Base-by-base conservation (phyloP, 495 filamentous ascomycete species). In the Trichoderma reesei region DNA sequence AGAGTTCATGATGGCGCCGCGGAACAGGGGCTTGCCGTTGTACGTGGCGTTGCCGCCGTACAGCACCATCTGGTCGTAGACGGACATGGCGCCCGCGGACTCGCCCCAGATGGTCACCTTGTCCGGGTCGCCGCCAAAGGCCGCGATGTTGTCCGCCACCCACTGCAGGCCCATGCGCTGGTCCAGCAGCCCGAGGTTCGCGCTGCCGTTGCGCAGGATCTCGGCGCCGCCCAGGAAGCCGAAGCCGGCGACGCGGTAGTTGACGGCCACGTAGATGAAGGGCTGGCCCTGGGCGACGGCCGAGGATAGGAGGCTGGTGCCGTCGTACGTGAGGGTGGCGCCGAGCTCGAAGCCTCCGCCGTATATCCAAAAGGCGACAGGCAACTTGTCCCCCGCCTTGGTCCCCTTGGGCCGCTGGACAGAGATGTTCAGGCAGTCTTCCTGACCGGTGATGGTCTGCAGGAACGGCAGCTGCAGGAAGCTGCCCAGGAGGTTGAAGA, bases 91-190 rank as follows among this genome's bases (percentile, higher is more conserved):
- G 5, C 89, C 89, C 1, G 88, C 88, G 3, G 84, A 88, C 69
- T 90, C 85, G 46, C 87, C 88, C 83, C 86, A 89, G 62, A 90
- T 86, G 18, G 86, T 89, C 14, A 90, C 88, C 65, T 80, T 82
- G 18, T 74, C 69, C 4, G 86, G 79, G 68, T 90, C 83, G 39
- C 88, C 88, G 59, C 88, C 88, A 63, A 91, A 91, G 1, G 75
- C 81, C 42, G 73, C 80, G 60, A 90, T 88, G 67, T 90, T 89
- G 65, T 83, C 80, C 37, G 83, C 78, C 0, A 89, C 80, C 80
- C 84, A 88, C 66, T 86, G 79, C 18, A 88, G 78, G 4, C 80
- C 85, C 70, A 88, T 78, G 31, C 85, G 80, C 71, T 90, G 85
- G 73, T 90, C 87, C 37, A 88, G 80, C 3, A 85, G 77, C 2